A percentile compares a stretch with the other conserved stretches of the same genome.
phyloP scores from a whole-genome alignment of 768 basidiomycete species.

The Boletus rubescentipes region DNA sequence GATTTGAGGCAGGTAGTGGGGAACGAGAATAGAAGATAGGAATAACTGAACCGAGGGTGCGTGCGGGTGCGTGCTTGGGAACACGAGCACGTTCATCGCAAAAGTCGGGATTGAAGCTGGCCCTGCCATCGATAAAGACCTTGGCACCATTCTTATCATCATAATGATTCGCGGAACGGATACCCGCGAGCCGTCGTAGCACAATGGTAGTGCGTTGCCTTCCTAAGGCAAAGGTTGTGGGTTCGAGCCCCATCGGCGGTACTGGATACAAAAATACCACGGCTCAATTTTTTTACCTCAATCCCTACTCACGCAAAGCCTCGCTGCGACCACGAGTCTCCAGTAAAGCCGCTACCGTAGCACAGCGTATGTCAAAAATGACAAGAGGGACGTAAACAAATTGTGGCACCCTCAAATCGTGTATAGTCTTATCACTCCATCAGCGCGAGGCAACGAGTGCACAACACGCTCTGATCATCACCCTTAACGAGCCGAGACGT shows the following conservation, averaged over 20 bases:
- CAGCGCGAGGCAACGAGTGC: constrained; percentile 1
- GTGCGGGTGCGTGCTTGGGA: constrained; percentile 60
- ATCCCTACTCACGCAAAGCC: too few relatives aligned
- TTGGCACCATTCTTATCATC: neutral
- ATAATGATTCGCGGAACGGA: neutral
- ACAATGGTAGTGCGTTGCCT: constrained; percentile 41
- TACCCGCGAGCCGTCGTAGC: constrained; percentile 33
- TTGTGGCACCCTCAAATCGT: neutral
- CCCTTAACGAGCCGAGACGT: constrained; percentile 2
- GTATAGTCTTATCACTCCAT: constrained; percentile 3
- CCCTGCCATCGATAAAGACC: neutral
- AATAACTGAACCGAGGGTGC: constrained; percentile 45
- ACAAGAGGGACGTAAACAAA: constrained; percentile 3
- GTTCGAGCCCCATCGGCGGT: constrained; percentile 40
- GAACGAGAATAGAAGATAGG: constrained; percentile 58
- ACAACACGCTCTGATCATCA: constrained; percentile 2
- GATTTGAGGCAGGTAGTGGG: constrained; percentile 77
- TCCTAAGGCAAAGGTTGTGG: constrained; percentile 41
- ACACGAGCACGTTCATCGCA: constrained; percentile 74
- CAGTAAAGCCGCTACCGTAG: too few relatives aligned
- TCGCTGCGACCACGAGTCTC: too few relatives aligned
- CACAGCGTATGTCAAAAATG: too few relatives aligned
- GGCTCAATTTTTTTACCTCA: constrained; percentile 29
- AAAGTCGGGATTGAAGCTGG: neutral
- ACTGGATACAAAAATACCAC: constrained; percentile 20